A percentile compares a stretch with the other conserved stretches of the same genome.
These are phyloP conservation scores for Fraxinus nigra DNA, from an alignment of 305 asterid species.

Conservation along the genomic window DNA sequence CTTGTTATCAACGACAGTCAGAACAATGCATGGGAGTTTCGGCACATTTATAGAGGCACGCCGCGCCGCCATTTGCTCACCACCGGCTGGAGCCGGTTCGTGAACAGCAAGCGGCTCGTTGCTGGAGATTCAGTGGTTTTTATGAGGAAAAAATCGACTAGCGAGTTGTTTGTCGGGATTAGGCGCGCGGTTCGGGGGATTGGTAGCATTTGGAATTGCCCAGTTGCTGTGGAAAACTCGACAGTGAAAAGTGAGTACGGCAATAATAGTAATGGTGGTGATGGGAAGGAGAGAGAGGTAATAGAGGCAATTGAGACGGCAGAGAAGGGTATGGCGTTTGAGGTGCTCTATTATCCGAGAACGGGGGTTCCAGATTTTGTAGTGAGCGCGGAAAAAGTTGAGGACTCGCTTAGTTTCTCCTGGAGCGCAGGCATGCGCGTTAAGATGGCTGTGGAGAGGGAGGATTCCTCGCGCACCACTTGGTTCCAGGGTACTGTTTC, in stretches of 20 bases:
- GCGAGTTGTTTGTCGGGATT: slow-evolving; percentile 48
- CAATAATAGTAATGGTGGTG: not conserved
- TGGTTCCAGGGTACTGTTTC: slow-evolving; percentile 44
- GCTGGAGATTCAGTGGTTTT: slow-evolving; percentile 64
- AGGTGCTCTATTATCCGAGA: slow-evolving; percentile 54
- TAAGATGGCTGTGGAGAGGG: slow-evolving; percentile 44
- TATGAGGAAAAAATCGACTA: slow-evolving; percentile 29
- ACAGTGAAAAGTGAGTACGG: not conserved
- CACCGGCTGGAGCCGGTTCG: slow-evolving; percentile 70
- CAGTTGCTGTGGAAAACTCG: not conserved
- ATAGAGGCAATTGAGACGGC: slow-evolving; percentile 22
- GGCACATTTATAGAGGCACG: slow-evolving; percentile 34
- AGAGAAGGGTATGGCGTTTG: slow-evolving; percentile 42
- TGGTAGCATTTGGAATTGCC: slow-evolving; percentile 7
- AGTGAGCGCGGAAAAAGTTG: slow-evolving; percentile 50
- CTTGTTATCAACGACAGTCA: slow-evolving; percentile 18
- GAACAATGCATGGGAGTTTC: slow-evolving; percentile 4
- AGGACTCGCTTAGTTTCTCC: slow-evolving; percentile 18
- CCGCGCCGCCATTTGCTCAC: slow-evolving; percentile 62
- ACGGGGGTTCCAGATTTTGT: slow-evolving; percentile 48
- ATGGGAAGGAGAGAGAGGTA: slow-evolving; percentile 21
- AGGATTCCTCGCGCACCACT: slow-evolving; percentile 39
- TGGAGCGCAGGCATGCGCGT: slow-evolving; percentile 54
- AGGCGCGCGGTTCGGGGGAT: slow-evolving; percentile 34
- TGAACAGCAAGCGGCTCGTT: slow-evolving; percentile 51